Evolutionary conservation across 306 rosid species (phyloP).

Genomic region (Nissolia schottii): DNA sequence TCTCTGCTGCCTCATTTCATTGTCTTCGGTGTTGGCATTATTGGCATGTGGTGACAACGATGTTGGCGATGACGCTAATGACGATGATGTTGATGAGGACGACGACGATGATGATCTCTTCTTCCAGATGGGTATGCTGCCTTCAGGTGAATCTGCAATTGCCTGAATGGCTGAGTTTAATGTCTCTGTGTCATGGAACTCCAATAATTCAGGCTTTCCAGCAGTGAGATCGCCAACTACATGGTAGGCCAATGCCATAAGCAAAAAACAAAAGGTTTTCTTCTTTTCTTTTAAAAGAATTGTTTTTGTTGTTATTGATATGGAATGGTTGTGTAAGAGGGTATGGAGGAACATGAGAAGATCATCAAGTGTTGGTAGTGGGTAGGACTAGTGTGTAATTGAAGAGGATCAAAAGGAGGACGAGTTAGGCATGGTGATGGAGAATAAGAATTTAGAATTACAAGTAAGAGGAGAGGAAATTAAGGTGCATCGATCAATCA

Average conservation of each 20-base stretch:
- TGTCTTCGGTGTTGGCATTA: slow-evolving; percentile 47
- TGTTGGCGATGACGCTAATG: background rate
- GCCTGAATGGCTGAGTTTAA: slow-evolving; percentile 74
- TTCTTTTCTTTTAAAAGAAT: too few relatives aligned
- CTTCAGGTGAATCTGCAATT: slow-evolving; percentile 80
- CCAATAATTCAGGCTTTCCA: slow-evolving; percentile 94
- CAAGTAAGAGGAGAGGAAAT: slow-evolving; percentile 10
- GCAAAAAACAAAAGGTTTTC: background rate
- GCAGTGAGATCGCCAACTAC: slow-evolving; percentile 96
- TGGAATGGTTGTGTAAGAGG: slow-evolving; percentile 35
- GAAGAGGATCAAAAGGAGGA: slow-evolving; percentile 41
- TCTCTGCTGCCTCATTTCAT: slow-evolving; percentile 82
- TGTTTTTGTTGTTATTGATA: too few relatives aligned
- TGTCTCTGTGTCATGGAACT: slow-evolving; percentile 74
- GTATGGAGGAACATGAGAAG: slow-evolving; percentile 85
- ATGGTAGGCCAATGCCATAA: slow-evolving; percentile 94
- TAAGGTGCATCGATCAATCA: slow-evolving; percentile 54
- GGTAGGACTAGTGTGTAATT: slow-evolving; percentile 27
- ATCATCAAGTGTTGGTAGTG: slow-evolving; percentile 64
- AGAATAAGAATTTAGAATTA: background rate
- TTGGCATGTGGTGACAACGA: background rate
- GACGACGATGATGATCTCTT: slow-evolving; percentile 31
- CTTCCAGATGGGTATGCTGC: slow-evolving; percentile 84
- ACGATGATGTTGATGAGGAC: too few relatives aligned
- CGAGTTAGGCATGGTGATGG: slow-evolving; percentile 41